Conservation (phyloP, 805 yeast genomes). For the Torulaspora indica region DNA sequence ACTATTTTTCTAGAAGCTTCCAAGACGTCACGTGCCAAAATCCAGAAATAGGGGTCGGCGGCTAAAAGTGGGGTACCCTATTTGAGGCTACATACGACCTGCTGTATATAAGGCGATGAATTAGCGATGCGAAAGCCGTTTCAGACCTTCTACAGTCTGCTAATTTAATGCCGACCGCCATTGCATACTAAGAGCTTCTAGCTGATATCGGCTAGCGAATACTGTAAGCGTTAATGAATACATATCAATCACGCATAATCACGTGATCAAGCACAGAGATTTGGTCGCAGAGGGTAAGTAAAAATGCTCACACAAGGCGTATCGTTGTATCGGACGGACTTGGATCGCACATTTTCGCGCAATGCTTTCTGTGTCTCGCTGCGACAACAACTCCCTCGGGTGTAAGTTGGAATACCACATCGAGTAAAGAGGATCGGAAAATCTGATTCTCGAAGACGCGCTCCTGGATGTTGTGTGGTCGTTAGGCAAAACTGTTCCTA, state of each 20-base stretch:
- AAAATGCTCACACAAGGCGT: not conserved
- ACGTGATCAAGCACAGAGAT: no score
- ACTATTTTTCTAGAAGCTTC: conserved; percentile 3
- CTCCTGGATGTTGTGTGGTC: not conserved
- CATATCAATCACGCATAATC: no score
- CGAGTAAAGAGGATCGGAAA: conserved; percentile 4
- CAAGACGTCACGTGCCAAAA: not conserved
- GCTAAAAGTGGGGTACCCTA: not conserved
- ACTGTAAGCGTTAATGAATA: no score
- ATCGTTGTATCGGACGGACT: not conserved
- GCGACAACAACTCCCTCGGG: not conserved
- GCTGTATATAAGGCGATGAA: no score
- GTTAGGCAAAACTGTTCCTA: not conserved
- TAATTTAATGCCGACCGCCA: no score
- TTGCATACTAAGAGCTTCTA: no score
- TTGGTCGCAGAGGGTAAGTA: not conserved
- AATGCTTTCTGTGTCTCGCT: not conserved
- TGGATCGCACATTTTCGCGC: not conserved
- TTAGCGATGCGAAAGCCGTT: no score
- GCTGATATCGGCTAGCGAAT: no score
- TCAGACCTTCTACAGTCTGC: no score
- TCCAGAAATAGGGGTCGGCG: conserved; percentile 2
- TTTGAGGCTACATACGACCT: no score
- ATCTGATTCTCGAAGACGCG: not conserved
- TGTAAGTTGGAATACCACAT: not conserved